A percentile compares a stretch with the other conserved stretches of the same genome.
Conservation (phyloP, 1,284 basidiomycete genomes). For the Rhodofomes roseus region DNA sequence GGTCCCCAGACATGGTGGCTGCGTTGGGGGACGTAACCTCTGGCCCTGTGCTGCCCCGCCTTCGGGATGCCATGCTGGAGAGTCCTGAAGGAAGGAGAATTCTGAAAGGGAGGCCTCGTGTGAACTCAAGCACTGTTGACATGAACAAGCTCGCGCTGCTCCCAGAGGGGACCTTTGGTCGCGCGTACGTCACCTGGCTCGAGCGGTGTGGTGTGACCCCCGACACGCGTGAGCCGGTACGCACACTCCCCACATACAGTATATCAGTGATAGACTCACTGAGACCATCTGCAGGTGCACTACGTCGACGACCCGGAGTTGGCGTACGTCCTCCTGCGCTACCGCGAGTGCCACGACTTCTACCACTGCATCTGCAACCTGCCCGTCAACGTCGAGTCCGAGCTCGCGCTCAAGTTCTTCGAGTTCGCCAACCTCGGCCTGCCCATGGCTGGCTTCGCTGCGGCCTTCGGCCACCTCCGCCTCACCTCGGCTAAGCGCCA, state of each 20-base stretch:
- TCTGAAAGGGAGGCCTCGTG: slow-evolving; percentile 78
- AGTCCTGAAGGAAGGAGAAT: slow-evolving; percentile 81
- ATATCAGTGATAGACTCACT: not conserved
- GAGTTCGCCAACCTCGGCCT: slow-evolving; percentile 92
- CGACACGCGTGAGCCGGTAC: slow-evolving; percentile 88
- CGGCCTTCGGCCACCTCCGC: slow-evolving; percentile 69
- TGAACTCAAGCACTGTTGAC: slow-evolving; percentile 78
- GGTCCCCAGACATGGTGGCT: slow-evolving; percentile 81
- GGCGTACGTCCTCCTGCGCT: slow-evolving; percentile 97
- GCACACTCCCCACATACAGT: slow-evolving; percentile 29
- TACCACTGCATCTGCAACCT: slow-evolving; percentile 89
- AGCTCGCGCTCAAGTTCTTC: slow-evolving; percentile 95
- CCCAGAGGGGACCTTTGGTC: slow-evolving; percentile 82
- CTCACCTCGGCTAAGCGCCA: slow-evolving; percentile 53
- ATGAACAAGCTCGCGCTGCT: slow-evolving; percentile 64
- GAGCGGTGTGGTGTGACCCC: slow-evolving; percentile 90
- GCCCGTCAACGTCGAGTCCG: slow-evolving; percentile 87
- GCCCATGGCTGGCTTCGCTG: slow-evolving; percentile 84
- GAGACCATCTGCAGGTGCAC: slow-evolving; percentile 58
- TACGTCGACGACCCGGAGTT: slow-evolving; percentile 93
- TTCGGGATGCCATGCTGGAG: slow-evolving; percentile 79
- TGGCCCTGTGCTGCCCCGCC: slow-evolving; percentile 72
- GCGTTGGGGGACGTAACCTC: slow-evolving; percentile 90
- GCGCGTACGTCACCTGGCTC: slow-evolving; percentile 90
- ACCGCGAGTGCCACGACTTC: slow-evolving; percentile 96